Conservation (phyloP, 306 rosid species). For the Carpinus fangiana region DNA sequence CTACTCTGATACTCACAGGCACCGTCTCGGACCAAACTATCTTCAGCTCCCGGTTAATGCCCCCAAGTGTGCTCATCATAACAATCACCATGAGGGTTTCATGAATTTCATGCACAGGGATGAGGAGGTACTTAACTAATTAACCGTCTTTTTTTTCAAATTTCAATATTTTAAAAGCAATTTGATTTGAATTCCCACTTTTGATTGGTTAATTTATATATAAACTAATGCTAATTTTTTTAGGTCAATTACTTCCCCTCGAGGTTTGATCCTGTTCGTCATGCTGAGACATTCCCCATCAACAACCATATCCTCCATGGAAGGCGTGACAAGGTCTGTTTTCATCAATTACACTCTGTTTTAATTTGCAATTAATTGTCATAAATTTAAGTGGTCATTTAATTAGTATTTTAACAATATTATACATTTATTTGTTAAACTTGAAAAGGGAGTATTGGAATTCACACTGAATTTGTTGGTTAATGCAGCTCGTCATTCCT, state of each 20-base stretch:
- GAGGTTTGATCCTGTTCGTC: constrained; percentile 74
- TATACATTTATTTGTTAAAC: too few species aligned
- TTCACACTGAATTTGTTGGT: neutral
- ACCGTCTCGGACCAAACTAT: constrained; percentile 97
- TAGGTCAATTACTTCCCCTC: constrained; percentile 94
- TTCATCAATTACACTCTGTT: neutral
- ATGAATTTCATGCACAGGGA: constrained; percentile 96
- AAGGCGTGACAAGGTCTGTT: constrained; percentile 76
- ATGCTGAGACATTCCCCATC: constrained; percentile 72
- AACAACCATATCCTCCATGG: constrained; percentile 49
- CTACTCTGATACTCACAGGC: constrained; percentile 85
- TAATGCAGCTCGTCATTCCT: constrained; percentile 54
- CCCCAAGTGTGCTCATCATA: constrained; percentile 88
- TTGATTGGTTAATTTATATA: too few species aligned
- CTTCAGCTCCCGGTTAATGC: constrained; percentile 89
- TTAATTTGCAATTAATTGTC: too few species aligned
- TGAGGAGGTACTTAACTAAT: constrained; percentile 50
- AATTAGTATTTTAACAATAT: too few species aligned
- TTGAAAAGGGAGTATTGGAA: too few species aligned
- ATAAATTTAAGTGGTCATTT: too few species aligned
- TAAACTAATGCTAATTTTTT: neutral
- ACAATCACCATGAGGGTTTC: constrained; percentile 89
- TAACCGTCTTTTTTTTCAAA: too few species aligned
- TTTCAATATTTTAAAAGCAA: too few species aligned
- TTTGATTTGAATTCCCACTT: too few species aligned